Evolutionary conservation across 2,329 filamentous ascomycete genomes (phyloP), one percentile per base, ranked within the genome.

Genomic region (Stagonosporopsis tanaceti): DNA sequence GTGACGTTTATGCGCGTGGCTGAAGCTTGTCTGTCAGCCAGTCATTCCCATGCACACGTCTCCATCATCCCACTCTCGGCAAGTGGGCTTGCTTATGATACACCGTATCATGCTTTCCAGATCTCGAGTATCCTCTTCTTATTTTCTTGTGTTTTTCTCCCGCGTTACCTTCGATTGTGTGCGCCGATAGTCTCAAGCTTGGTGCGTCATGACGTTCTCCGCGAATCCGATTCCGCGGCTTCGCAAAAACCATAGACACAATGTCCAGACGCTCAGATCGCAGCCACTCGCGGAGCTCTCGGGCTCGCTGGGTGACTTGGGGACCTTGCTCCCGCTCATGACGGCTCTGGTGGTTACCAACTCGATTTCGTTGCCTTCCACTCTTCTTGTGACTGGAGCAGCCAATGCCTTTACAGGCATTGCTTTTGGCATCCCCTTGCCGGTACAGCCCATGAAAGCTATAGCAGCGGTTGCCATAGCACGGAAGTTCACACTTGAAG

Each of bases 401-500:
- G 94, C 90, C 76, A 98, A 98, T 70, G 86, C 97, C 53, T 69
- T 90, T 12, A 97, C 93, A 0, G 95, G 94, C 17, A 72, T 88
- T 1, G 77, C 89, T 30, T 98, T 97, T 69, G 94, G 94, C 6
- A 89, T 98, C 38, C 94, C 94, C 2, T 79, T 97, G 3, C 93
- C 93, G 0, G 93, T 97, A 0, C 93, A 97, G 78, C 93, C 93
- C 0, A 90, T 90, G 87, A 90, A 89, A 83, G 93, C 94, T 35
- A 96, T 98, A 59, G 93, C 93, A 6, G 91, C 93, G 0, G 90
- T 96, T 0, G 92, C 93, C n/a, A 91, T 97, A 56, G 83, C 89
- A 6, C 83, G 86, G 11, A 81, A 80, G 28, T 87, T 91, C 62
- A 86, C 85, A 1, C 82, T 88, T 17, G 85, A 85, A 45, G 85